Conservation (phyloP, 331 rosid species). For the Saraca asoca region DNA sequence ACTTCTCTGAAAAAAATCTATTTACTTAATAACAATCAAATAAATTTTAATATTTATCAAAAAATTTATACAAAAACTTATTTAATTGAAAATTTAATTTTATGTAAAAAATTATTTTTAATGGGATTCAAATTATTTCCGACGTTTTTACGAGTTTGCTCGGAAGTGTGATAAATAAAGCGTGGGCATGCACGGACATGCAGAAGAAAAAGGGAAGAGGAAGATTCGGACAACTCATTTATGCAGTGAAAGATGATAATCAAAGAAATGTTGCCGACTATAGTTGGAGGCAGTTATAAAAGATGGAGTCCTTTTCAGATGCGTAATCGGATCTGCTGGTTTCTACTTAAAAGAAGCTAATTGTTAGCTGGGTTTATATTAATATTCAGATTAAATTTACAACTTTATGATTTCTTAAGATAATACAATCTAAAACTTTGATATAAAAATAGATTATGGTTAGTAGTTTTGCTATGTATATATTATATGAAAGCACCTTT, state of each 20-base stretch:
- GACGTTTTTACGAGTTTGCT: no score
- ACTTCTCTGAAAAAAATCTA: no score
- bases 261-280: background rate
- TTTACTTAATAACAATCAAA: no score
- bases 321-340: constrained; percentile 34
- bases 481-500: background rate
- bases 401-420: background rate
- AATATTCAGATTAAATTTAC: no score
- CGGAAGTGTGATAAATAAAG: no score
- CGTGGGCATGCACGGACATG: no score
- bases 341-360: constrained; percentile 32
- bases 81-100: no score
- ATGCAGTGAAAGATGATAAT: background rate
- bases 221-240: background rate
- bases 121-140: no score
- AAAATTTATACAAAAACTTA: no score
- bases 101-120: no score
- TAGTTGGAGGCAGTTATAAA: background rate
- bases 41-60: no score
- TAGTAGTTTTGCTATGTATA: no score
- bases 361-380: constrained; percentile 19
- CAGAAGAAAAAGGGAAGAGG: background rate
- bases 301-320: constrained; percentile 40
- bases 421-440: background rate
- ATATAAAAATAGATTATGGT: background rate